These are phyloP conservation scores for Beta vulgaris DNA, from an alignment of 148 eudicot species.

Conservation along the genomic window DNA sequence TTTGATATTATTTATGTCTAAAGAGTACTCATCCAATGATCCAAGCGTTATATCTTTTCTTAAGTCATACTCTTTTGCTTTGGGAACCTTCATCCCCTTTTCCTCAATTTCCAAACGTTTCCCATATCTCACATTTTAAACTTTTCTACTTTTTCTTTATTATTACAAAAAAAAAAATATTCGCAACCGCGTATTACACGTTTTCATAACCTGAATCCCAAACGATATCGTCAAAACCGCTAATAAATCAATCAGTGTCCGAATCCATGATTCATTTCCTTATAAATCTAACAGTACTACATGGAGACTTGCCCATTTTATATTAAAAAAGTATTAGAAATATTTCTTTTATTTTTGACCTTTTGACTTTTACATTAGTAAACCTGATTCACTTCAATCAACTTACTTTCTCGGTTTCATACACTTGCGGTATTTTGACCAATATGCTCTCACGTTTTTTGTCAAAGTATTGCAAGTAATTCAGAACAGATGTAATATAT, in stretches of 20 bases:
- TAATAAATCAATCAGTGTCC: background rate
- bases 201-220: background rate
- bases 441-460: no score
- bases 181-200: conserved; percentile 27
- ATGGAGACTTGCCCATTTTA: no score
- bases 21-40: background rate
- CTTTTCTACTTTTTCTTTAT: no score
- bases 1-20: background rate
- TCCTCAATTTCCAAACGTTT: conserved; percentile 22
- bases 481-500: no score
- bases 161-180: background rate
- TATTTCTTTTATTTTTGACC: no score
- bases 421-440: no score
- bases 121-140: background rate
- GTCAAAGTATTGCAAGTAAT: no score
- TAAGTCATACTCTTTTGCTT: background rate
- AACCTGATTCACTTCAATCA: no score
- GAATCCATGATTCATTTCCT: background rate
- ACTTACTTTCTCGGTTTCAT: no score
- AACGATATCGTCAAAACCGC: background rate
- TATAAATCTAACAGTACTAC: no score
- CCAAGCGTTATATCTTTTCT: background rate
- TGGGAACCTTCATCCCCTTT: conserved; percentile 18
- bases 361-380: no score
- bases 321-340: no score